Evolutionary conservation across 2,329 filamentous ascomycete genomes (phyloP), one percentile per base, ranked within the genome.

Genomic region (Arthroderma sp.): DNA sequence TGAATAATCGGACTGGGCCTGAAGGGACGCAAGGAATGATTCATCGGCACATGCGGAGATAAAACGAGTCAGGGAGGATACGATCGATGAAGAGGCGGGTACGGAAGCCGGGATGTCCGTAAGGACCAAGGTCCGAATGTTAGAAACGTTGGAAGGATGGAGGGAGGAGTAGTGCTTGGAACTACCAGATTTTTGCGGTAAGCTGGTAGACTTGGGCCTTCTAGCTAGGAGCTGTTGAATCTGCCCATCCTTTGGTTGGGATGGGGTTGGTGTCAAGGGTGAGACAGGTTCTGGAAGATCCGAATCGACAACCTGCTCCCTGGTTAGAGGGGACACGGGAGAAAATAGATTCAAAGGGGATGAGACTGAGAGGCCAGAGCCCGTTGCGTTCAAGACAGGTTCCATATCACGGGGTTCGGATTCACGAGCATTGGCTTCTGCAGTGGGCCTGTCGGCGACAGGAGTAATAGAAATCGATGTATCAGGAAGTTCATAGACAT

Each of bases 21-120:
- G 68, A 8, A 73, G 63, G 4, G 60, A 66, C 15, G 75, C 74
- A 6, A 77, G 66, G 7, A 66, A 56, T 0, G 68, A 58, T 60
- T 80, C 75, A 44, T 73, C 67, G 9, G 74, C 74, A 51, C 75
- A 78, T 37, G 71, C 67, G 42, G 65, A 69, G 49, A 80, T 71
- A 55, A 77, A 79, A 8, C 67, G 60, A 38, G 69, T 72, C 4
- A 80, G 57, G 5, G 66, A 57, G 8, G 61, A 49, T 4, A 66
- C 49, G 11, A 74, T 59, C 1, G 62, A 52, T 1, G 69, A 69
- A 28, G 65, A 64, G 6, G 55, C 53, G 4, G 60, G 57, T 4
- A 67, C 59, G 36, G 64, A 59, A 4, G 60, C 62, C 0, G 77
- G 76, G 1, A 80, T 67, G 48, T 75, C 69, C 1, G 74, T 78